Percentiles rank a stretch among this genome's conserved stretches.
Conservation (phyloP, 306 rosid genomes). For the Vigna angularis region DNA sequence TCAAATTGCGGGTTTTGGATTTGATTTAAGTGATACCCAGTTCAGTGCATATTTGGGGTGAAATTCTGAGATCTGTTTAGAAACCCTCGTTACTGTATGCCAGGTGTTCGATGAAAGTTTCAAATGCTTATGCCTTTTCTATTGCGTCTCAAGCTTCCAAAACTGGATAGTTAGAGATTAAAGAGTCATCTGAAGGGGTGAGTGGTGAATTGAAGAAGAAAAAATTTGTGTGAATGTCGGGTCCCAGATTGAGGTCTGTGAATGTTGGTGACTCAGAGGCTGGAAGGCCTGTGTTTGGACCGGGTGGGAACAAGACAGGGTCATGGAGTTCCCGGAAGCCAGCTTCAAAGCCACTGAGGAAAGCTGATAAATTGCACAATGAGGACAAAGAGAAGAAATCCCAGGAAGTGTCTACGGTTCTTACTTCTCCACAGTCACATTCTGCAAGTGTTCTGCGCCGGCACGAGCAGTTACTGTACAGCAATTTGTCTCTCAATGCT, state of each 20-base stretch:
- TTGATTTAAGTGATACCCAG: conserved; percentile 34
- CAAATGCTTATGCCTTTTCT: conserved; percentile 35
- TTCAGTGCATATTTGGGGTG: conserved; percentile 40
- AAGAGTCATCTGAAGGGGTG: conserved; percentile 30
- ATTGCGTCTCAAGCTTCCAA: conserved; percentile 42
- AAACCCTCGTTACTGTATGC: conserved; percentile 9
- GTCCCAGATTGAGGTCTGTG: conserved; percentile 79
- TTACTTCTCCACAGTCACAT: conserved; percentile 60
- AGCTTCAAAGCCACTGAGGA: conserved; percentile 63
- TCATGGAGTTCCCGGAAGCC: conserved; percentile 57
- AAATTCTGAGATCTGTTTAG: conserved; percentile 61
- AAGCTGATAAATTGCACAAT: conserved; percentile 56
- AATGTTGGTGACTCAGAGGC: conserved; percentile 70
- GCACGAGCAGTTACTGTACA: conserved; percentile 74
- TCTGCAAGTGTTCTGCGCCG: conserved; percentile 64
- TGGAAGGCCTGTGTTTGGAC: conserved; percentile 70
- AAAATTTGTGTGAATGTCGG: conserved; percentile 58
- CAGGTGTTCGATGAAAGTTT: conserved; percentile 39
- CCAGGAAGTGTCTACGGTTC: conserved; percentile 46
- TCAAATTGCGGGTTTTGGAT: conserved; percentile 44
- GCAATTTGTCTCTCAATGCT: conserved; percentile 72
- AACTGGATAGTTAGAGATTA: conserved; percentile 27
- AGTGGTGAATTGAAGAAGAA: conserved; percentile 12
- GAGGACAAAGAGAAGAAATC: conserved; percentile 64
- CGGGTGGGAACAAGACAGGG: conserved; percentile 72